Percentiles rank a stretch among this genome's conserved stretches.
Conservation (phyloP, 768 basidiomycete species). For the Serendipita sp. region DNA sequence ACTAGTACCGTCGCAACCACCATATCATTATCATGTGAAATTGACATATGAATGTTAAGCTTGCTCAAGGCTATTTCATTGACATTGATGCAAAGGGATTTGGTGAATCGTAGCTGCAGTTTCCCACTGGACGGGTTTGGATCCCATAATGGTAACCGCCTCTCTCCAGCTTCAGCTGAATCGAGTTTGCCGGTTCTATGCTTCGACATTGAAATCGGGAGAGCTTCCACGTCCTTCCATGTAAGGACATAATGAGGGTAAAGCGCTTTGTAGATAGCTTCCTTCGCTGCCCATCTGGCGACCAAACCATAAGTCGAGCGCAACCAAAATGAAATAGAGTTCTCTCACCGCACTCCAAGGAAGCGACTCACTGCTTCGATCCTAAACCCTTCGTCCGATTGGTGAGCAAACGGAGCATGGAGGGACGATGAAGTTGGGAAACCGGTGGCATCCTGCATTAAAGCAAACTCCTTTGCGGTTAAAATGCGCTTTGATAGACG, state of each 20-base stretch:
- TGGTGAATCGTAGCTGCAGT: not conserved
- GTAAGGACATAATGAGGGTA: constrained; percentile 1
- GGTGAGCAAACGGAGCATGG: not conserved
- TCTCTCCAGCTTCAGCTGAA: not conserved
- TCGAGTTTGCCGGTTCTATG: not conserved
- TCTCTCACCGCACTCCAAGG: constrained; percentile 11
- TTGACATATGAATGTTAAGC: not conserved
- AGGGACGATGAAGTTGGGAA: no score
- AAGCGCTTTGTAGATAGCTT: constrained; percentile 14
- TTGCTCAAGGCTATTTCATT: not conserved
- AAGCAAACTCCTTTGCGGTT: not conserved
- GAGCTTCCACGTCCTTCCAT: constrained; percentile 12
- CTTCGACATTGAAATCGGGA: not conserved
- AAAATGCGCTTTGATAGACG: constrained; percentile 2
- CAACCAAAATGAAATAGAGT: not conserved
- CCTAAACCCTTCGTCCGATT: not conserved
- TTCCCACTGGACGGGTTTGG: not conserved
- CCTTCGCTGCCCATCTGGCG: constrained; percentile 14
- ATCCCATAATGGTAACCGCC: not conserved
- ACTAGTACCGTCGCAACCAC: not conserved
- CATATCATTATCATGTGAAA: not conserved
- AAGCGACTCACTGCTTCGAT: constrained; percentile 1
- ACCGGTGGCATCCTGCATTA: not conserved
- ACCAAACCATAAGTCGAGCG: not conserved
- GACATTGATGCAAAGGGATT: not conserved